phyloP scores from a whole-genome alignment of 129 eudicot genomes.

The Arctium lappa region DNA sequence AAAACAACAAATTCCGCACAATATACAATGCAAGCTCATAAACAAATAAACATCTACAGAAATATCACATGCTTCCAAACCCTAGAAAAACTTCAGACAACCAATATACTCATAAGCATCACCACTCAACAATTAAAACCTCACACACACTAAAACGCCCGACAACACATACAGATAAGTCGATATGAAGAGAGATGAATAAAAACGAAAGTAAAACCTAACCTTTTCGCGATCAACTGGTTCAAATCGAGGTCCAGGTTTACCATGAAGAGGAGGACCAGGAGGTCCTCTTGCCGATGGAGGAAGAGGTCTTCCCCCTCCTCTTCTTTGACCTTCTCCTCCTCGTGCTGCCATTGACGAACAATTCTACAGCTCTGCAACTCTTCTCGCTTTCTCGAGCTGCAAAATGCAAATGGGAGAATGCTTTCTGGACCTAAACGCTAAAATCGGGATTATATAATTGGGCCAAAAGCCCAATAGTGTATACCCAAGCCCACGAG shows the following conservation, averaged over 20 bases:
- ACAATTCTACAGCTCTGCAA: neutral
- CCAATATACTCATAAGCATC: neutral
- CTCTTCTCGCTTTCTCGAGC: neutral
- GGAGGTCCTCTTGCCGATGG: constrained; percentile 61
- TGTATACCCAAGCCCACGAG: neutral
- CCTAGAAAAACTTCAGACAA: constrained; percentile 17
- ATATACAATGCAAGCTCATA: neutral
- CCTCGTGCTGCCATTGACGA: constrained; percentile 44
- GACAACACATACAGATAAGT: neutral
- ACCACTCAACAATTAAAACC: neutral
- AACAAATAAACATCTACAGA: neutral
- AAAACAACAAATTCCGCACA: neutral
- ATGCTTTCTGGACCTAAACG: neutral
- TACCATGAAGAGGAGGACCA: constrained; percentile 48
- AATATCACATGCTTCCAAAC: constrained; percentile 7
- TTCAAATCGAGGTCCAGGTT: constrained; percentile 44
- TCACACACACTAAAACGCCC: neutral
- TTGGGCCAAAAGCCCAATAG: neutral
- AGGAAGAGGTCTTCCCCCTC: constrained; percentile 48
- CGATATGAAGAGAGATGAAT: neutral
- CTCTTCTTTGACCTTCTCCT: constrained; percentile 60
- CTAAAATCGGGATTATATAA: neutral
- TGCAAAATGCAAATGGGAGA: neutral
- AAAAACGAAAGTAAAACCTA: neutral
- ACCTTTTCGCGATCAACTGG: constrained; percentile 98